phyloP scores from a whole-genome alignment of 2,329 filamentous ascomycete genomes.

The Clarireedia homoeocarpa region DNA sequence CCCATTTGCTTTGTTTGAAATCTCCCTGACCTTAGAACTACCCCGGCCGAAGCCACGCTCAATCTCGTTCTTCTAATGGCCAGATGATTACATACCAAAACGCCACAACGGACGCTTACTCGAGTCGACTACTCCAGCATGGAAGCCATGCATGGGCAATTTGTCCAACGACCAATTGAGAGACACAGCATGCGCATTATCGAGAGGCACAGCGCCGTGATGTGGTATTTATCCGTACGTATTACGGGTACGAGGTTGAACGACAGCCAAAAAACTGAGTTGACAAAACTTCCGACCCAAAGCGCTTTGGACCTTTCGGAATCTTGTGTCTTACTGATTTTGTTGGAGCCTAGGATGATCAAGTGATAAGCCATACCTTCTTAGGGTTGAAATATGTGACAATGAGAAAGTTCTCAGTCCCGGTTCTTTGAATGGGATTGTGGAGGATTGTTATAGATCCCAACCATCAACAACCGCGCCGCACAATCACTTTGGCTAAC shows the following conservation, averaged over 20 bases:
- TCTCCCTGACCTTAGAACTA: background rate
- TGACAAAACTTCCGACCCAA: background rate
- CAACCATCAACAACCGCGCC: background rate
- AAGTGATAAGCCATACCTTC: slow-evolving; percentile 1
- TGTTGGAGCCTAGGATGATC: slow-evolving; percentile 8
- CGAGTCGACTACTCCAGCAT: background rate
- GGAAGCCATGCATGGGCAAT: background rate
- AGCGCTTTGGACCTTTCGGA: background rate
- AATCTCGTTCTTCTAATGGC: background rate
- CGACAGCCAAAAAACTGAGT: background rate
- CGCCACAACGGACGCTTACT: slow-evolving; percentile 1
- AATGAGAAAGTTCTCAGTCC: background rate
- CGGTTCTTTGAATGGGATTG: background rate
- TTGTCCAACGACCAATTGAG: background rate
- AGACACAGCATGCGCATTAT: background rate
- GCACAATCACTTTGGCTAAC: background rate
- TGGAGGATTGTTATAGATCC: background rate
- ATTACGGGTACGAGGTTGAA: background rate
- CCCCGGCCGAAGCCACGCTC: background rate
- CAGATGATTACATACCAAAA: background rate
- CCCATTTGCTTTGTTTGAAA: background rate
- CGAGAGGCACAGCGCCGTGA: background rate
- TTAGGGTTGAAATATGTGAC: background rate
- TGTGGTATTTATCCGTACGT: background rate
- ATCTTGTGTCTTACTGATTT: background rate